Conservation (phyloP, 176 grass and related monocot genomes). For the Hordeum vulgare region DNA sequence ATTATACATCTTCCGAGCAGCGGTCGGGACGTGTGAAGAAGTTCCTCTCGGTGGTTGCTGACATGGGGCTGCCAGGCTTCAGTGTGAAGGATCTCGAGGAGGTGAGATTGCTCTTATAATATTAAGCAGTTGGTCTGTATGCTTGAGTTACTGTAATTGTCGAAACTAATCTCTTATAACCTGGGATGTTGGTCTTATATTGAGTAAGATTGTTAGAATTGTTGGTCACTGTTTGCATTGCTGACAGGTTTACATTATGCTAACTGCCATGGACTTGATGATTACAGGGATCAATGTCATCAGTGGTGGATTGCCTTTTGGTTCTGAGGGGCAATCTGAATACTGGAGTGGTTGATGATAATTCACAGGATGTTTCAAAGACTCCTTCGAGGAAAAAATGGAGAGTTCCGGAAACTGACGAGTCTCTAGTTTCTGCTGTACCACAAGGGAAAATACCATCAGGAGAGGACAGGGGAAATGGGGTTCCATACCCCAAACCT, state of each 20-base stretch:
- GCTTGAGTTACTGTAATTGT: not conserved
- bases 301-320: slow-evolving; percentile 80
- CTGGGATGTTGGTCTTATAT: not conserved
- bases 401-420: slow-evolving; percentile 39
- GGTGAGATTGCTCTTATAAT: slow-evolving; percentile 32
- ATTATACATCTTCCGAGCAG: slow-evolving; percentile 40
- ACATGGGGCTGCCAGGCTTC: slow-evolving; percentile 65
- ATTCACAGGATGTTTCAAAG: slow-evolving; percentile 22
- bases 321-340: slow-evolving; percentile 55
- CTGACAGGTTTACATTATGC: slow-evolving; percentile 2
- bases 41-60: slow-evolving; percentile 63
- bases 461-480: slow-evolving; percentile 44
- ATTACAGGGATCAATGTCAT: slow-evolving; percentile 64
- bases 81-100: slow-evolving; percentile 68
- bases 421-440: slow-evolving; percentile 13
- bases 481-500: slow-evolving; percentile 40
- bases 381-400: slow-evolving; percentile 43
- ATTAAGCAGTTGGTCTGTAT: not conserved
- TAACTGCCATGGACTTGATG: not conserved
- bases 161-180: not conserved
- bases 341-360: slow-evolving; percentile 32
- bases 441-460: slow-evolving; percentile 18
- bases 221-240: not conserved
- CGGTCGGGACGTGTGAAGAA: slow-evolving; percentile 51
- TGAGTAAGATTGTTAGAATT: slow-evolving; percentile 1